Percentiles rank a stretch among this genome's conserved stretches.
Conservation (phyloP, 257 asterid species). For the Ballota nigra region DNA sequence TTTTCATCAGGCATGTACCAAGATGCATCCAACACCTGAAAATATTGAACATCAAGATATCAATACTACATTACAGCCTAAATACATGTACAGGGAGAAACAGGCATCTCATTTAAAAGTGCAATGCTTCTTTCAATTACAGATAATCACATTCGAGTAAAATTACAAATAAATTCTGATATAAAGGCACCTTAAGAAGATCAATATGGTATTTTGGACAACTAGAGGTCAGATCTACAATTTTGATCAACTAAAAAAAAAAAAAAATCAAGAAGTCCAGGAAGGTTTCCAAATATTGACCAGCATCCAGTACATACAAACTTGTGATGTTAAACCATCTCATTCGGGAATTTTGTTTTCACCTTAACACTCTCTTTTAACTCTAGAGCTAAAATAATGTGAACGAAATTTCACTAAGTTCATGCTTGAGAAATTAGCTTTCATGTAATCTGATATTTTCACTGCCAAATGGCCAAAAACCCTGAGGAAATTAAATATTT, state of each 20-base stretch:
- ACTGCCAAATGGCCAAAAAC: no score
- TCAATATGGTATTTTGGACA: neutral
- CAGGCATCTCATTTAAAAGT: neutral
- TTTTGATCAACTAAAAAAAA: neutral
- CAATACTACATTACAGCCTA: neutral
- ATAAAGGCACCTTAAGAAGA: constrained; percentile 9
- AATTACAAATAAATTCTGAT: neutral
- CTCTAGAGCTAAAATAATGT: neutral
- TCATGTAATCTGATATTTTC: neutral
- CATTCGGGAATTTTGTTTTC: neutral
- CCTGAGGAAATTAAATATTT: no score
- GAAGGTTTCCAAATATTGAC: neutral
- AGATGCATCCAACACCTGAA: constrained; percentile 93
- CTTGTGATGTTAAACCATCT: neutral
- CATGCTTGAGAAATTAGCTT: no score
- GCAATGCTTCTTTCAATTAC: neutral
- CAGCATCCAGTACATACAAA: constrained; percentile 2
- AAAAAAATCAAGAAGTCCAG: neutral
- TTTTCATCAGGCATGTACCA: constrained; percentile 99
- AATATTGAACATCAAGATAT: constrained; percentile 9
- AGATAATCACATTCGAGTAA: neutral
- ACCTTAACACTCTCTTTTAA: neutral
- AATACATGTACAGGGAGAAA: constrained; percentile 2
- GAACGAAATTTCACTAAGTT: no score
- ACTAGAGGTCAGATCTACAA: neutral